Evolutionary conservation across 2,329 filamentous ascomycete species (phyloP).

Genomic region (Aspergillus japonicus): DNA sequence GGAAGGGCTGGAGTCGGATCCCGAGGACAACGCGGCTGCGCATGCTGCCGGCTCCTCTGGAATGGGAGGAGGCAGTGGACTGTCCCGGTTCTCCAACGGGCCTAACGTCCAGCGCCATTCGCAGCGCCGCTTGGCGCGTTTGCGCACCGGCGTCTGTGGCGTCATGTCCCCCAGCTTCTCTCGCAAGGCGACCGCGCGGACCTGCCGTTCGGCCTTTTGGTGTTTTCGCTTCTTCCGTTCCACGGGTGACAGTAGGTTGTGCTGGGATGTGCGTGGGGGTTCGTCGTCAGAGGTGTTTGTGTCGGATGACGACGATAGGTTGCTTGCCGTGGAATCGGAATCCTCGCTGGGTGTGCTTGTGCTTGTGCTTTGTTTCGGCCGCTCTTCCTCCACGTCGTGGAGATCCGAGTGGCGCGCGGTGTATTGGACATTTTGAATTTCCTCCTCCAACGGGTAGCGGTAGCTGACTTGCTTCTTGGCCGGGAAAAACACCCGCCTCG

Average conservation of each 20-base stretch:
- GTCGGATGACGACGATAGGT: constrained; percentile 30
- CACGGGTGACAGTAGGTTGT: constrained; percentile 15
- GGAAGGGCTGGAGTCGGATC: not conserved
- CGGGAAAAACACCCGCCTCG: constrained; percentile 50
- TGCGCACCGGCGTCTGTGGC: constrained; percentile 54
- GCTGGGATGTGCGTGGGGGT: constrained; percentile 12
- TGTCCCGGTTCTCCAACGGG: constrained; percentile 33
- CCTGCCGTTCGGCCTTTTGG: constrained; percentile 34
- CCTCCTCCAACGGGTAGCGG: constrained; percentile 56
- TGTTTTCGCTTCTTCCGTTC: constrained; percentile 41
- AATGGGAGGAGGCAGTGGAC: not conserved
- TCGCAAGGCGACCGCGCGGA: constrained; percentile 40
- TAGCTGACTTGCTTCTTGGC: constrained; percentile 59
- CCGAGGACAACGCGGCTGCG: constrained; percentile 5
- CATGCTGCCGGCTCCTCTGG: constrained; percentile 1
- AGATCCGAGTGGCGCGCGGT: constrained; percentile 58
- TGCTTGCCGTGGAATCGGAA: constrained; percentile 30
- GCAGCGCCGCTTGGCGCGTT: constrained; percentile 53
- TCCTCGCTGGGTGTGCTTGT: constrained; percentile 25
- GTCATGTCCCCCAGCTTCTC: constrained; percentile 39
- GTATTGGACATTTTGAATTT: constrained; percentile 57
- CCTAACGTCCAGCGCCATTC: constrained; percentile 61
- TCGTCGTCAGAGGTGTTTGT: constrained; percentile 36
- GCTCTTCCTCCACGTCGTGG: constrained; percentile 25
- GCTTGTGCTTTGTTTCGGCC: constrained; percentile 16